phyloP scores from a whole-genome alignment of 768 basidiomycete genomes.

The Exsudoporus frostii region DNA sequence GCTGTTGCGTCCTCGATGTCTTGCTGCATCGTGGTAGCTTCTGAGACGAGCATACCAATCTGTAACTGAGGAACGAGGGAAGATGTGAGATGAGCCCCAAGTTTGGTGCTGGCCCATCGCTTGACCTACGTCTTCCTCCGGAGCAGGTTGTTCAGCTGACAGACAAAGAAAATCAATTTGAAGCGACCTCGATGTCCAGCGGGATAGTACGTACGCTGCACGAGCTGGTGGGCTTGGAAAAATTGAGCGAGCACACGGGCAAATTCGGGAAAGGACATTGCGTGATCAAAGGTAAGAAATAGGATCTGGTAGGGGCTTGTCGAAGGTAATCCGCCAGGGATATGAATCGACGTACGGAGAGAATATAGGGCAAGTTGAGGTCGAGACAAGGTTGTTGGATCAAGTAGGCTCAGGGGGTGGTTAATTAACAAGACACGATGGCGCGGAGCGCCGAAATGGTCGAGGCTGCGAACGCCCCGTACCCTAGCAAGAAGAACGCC shows the following conservation, averaged over 20 bases:
- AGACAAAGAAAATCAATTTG: background rate
- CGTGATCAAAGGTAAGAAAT: background rate
- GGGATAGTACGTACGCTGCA: background rate
- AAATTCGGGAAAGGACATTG: background rate
- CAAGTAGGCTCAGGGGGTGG: background rate
- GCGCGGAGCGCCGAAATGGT: background rate
- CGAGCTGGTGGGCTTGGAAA: background rate
- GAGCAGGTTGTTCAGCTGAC: background rate
- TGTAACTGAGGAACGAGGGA: background rate
- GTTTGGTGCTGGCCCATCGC: background rate
- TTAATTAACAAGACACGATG: too few species aligned
- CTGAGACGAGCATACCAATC: background rate
- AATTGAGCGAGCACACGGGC: accelerated
- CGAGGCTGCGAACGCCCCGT: background rate
- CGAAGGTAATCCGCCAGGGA: background rate
- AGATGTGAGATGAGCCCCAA: background rate
- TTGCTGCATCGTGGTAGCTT: slow-evolving; percentile 1
- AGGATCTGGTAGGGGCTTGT: too few species aligned
- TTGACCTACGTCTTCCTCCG: slow-evolving; percentile 1
- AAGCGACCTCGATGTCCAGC: background rate
- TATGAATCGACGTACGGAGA: background rate
- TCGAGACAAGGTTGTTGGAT: background rate
- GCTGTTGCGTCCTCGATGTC: slow-evolving; percentile 3
- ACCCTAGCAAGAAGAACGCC: background rate
- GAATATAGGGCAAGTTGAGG: background rate